Percentiles rank a stretch among this genome's conserved stretches.
Conservation (phyloP, 768 basidiomycete genomes). For the Xerocomellus intermedius region DNA sequence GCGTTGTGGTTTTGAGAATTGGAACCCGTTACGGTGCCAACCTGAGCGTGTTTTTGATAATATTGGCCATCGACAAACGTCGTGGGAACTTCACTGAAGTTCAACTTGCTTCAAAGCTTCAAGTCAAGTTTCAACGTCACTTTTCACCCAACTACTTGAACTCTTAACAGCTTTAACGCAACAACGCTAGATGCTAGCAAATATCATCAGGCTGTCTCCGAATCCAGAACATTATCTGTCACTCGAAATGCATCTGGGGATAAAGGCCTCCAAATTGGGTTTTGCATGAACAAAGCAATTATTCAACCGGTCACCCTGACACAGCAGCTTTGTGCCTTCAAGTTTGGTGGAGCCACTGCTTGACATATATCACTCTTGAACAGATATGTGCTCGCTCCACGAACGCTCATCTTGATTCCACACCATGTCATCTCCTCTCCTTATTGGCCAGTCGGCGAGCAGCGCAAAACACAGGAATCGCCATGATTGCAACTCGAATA, state of each 20-base stretch:
- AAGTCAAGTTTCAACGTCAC: not conserved
- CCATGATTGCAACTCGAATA: not conserved
- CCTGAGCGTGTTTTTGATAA: too few species aligned
- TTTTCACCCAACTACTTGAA: not conserved
- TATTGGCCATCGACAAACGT: not conserved
- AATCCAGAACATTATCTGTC: too few species aligned
- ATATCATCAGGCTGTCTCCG: not conserved
- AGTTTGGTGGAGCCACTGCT: constrained; percentile 9
- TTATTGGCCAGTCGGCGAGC: not conserved
- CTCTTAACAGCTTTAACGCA: not conserved
- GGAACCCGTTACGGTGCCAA: not conserved
- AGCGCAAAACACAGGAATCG: too few species aligned
- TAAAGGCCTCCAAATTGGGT: not conserved
- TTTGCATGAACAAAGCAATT: constrained; percentile 11
- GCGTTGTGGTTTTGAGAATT: not conserved
- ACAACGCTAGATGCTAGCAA: not conserved
- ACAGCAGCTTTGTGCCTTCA: constrained; percentile 17
- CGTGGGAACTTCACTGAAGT: not conserved
- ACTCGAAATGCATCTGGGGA: not conserved
- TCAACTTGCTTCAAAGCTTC: too few species aligned
- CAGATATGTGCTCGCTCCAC: not conserved
- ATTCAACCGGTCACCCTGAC: not conserved
- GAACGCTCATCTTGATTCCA: constrained; percentile 1
- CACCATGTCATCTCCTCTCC: constrained; percentile 7
- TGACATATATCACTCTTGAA: not conserved